A percentile compares a stretch with the other conserved stretches of the same genome.
These are phyloP conservation scores for Cladorrhinum sp. DNA, from an alignment of 2,329 filamentous ascomycete genomes.

Conservation along the genomic window DNA sequence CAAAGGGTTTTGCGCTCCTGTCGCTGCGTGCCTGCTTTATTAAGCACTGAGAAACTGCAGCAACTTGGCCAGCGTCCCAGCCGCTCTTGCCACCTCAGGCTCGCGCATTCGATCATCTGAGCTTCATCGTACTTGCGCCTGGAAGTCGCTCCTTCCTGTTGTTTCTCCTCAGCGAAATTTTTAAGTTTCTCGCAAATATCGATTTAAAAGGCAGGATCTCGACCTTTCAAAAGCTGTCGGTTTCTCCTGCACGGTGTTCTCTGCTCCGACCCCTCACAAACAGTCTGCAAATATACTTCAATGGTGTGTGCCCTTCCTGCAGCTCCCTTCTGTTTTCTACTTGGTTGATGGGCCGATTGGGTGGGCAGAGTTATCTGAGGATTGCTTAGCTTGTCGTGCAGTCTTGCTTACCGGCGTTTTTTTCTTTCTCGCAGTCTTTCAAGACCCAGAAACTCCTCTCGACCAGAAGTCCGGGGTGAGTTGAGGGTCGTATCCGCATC, in stretches of 20 bases:
- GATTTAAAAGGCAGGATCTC: too few species aligned
- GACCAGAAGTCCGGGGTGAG: conserved; percentile 14
- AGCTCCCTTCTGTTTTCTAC: not conserved
- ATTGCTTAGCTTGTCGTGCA: not conserved
- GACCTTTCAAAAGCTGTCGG: too few species aligned
- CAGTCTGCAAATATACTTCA: not conserved
- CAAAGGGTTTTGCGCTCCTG: too few species aligned
- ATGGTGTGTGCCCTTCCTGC: conserved; percentile 11
- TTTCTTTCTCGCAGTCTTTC: conserved; percentile 11
- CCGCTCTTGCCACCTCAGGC: not conserved
- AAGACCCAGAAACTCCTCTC: conserved; percentile 13
- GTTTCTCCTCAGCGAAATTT: too few species aligned
- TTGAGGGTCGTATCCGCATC: conserved; percentile 7
- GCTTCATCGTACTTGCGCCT: not conserved
- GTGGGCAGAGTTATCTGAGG: too few species aligned
- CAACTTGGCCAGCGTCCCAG: not conserved
- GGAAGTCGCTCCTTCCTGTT: not conserved
- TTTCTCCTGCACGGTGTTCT: too few species aligned
- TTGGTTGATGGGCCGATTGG: not conserved
- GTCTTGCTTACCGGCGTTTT: not conserved
- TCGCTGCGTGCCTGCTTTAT: too few species aligned
- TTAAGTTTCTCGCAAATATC: too few species aligned
- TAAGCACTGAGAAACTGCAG: not conserved
- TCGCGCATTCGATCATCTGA: not conserved
- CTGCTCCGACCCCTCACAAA: not conserved